These are phyloP conservation scores for Rhizopogon rudus DNA, from an alignment of 768 basidiomycete species.

Conservation along the genomic window DNA sequence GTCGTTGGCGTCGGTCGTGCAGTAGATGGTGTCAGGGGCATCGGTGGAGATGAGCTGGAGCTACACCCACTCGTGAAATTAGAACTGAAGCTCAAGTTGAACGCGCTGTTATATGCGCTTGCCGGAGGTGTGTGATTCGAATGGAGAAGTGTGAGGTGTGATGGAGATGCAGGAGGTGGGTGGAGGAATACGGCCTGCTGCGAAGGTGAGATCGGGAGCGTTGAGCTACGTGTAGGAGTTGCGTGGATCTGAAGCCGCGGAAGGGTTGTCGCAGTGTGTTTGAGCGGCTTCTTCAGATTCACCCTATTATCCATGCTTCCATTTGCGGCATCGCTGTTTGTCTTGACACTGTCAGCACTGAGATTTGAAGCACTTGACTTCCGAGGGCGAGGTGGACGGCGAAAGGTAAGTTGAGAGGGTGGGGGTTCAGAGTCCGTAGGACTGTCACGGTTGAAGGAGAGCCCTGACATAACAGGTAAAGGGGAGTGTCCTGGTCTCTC, in stretches of 20 bases:
- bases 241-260: constrained; percentile 62
- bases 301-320: too few relatives aligned
- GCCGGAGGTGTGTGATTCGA: constrained; percentile 56
- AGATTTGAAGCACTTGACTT: constrained; percentile 63
- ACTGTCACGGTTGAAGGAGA: constrained; percentile 30
- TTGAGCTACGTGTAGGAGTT: constrained; percentile 52
- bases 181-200: constrained; percentile 17
- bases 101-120: constrained; percentile 40
- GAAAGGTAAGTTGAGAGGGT: constrained; percentile 57
- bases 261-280: constrained; percentile 22
- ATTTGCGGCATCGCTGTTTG: neutral
- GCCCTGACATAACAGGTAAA: constrained; percentile 51
- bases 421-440: constrained; percentile 60
- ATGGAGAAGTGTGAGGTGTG: constrained; percentile 54
- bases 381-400: constrained; percentile 43
- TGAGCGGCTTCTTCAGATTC: neutral
- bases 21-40: constrained; percentile 36
- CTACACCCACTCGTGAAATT: neutral
- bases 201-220: constrained; percentile 44
- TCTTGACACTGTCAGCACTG: constrained; percentile 17
- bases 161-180: constrained; percentile 42
- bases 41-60: constrained; percentile 16
- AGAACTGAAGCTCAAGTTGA: neutral
- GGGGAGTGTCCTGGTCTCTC: constrained; percentile 51
- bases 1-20: constrained; percentile 47